A percentile compares a stretch with the other conserved stretches of the same genome.
phyloP scores from a whole-genome alignment of 2,329 filamentous ascomycete genomes.

The Epichloe elymi region DNA sequence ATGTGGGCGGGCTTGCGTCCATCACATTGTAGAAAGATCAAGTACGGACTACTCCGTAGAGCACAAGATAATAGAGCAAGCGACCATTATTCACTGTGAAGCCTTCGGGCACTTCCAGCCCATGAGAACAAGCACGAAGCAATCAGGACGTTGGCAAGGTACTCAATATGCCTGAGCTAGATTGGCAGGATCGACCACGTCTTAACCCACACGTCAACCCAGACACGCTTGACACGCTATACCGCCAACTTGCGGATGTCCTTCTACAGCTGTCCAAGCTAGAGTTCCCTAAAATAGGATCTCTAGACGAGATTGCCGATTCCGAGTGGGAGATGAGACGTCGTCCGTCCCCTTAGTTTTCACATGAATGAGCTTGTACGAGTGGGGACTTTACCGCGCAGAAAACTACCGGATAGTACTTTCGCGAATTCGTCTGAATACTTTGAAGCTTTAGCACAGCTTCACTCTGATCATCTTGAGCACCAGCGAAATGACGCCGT shows the following conservation, averaged over 20 bases:
- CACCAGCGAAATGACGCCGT: slow-evolving; percentile 26
- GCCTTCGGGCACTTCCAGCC: no score
- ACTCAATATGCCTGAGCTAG: no score
- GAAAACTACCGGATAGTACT: not conserved
- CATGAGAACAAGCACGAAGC: no score
- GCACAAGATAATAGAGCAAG: not conserved
- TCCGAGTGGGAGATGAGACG: slow-evolving; percentile 13
- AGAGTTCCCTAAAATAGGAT: not conserved
- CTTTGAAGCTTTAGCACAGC: not conserved
- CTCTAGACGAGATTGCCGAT: not conserved
- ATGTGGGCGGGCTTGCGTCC: not conserved
- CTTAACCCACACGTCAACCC: no score
- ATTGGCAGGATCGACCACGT: no score
- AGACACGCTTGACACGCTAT: not conserved
- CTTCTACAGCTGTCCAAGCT: slow-evolving; percentile 3
- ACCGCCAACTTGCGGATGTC: slow-evolving; percentile 1
- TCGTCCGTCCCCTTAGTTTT: slow-evolving; percentile 7
- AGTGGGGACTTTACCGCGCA: not conserved
- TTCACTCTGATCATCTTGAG: slow-evolving; percentile 3
- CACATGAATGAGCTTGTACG: slow-evolving; percentile 3
- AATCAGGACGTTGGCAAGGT: no score
- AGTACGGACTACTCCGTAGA: not conserved
- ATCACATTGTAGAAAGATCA: not conserved
- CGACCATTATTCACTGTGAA: no score
- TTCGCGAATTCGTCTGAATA: not conserved